Evolutionary conservation across 129 eudicot genomes (phyloP).

Genomic region (Flaveria sonorensis): DNA sequence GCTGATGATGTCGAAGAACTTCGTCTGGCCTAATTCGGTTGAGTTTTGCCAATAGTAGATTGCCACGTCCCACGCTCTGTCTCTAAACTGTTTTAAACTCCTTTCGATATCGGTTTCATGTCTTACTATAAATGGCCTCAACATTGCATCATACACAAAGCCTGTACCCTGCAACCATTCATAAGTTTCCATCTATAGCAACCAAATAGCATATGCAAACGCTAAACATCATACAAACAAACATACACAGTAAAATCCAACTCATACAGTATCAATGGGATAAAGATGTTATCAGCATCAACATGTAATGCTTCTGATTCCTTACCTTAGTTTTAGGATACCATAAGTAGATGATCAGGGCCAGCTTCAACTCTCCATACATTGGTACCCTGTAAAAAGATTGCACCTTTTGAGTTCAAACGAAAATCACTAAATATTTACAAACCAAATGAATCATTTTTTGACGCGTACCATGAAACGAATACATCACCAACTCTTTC

Average conservation of each 20-base stretch:
- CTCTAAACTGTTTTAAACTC: conserved; percentile 61
- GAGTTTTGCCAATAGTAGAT: conserved; percentile 85
- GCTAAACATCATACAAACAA: no score
- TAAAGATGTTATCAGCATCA: neutral
- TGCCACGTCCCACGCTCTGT: conserved; percentile 80
- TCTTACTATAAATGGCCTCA: conserved; percentile 63
- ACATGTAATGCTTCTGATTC: neutral
- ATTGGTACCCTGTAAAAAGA: conserved; percentile 67
- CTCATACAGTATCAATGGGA: neutral
- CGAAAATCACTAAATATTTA: neutral
- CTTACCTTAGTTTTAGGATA: conserved; percentile 89
- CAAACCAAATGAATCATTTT: neutral
- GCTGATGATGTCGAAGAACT: conserved; percentile 59
- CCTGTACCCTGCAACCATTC: conserved; percentile 71
- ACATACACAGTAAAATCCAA: neutral
- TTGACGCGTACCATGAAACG: conserved; percentile 67
- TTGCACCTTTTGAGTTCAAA: neutral
- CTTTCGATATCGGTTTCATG: conserved; percentile 83
- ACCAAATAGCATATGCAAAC: neutral
- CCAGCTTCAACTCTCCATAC: conserved; percentile 90
- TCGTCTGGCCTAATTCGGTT: conserved; percentile 67
- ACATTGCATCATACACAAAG: conserved; percentile 59
- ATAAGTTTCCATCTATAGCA: neutral
- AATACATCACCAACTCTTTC: conserved; percentile 76
- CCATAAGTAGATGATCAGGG: conserved; percentile 86